These are phyloP conservation scores for Kwoniella botswanensis DNA, from an alignment of 768 basidiomycete genomes.

Conservation along the genomic window DNA sequence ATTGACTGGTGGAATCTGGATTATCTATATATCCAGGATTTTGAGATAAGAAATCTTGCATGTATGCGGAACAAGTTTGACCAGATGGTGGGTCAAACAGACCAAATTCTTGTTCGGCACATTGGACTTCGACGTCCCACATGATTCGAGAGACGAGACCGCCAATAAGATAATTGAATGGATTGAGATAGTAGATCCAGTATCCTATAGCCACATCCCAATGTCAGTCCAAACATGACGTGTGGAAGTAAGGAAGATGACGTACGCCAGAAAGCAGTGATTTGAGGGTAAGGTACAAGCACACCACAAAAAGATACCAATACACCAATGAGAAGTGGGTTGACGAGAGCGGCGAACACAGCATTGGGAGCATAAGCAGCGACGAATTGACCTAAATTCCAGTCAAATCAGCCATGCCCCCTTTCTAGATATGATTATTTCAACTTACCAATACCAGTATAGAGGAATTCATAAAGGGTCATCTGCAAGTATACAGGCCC, in stretches of 20 bases:
- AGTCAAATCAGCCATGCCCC: neutral
- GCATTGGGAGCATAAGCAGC: constrained; percentile 55
- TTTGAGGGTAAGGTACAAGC: constrained; percentile 44
- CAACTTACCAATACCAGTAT: constrained; percentile 51
- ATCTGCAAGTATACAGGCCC: constrained; percentile 55
- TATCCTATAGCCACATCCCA: constrained; percentile 1
- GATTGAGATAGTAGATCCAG: constrained; percentile 49
- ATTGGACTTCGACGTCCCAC: constrained; percentile 53
- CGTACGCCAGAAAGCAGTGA: constrained; percentile 48
- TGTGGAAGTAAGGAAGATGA: neutral
- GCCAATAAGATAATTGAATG: constrained; percentile 55
- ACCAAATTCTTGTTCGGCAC: constrained; percentile 42
- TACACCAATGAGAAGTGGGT: constrained; percentile 49
- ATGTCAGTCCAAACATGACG: neutral
- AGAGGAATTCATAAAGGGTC: constrained; percentile 55
- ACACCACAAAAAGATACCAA: constrained; percentile 52
- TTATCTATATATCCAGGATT: constrained; percentile 49
- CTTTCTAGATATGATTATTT: neutral
- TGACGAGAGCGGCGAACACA: constrained; percentile 51
- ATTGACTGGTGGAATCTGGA: constrained; percentile 38
- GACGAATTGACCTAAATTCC: constrained; percentile 42
- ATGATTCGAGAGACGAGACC: constrained; percentile 47
- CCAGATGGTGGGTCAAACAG: constrained; percentile 50
- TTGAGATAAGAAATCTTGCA: constrained; percentile 42
- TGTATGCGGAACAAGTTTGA: constrained; percentile 53